phyloP scores from a whole-genome alignment of 306 rosid genomes.

The Malus asiatica region DNA sequence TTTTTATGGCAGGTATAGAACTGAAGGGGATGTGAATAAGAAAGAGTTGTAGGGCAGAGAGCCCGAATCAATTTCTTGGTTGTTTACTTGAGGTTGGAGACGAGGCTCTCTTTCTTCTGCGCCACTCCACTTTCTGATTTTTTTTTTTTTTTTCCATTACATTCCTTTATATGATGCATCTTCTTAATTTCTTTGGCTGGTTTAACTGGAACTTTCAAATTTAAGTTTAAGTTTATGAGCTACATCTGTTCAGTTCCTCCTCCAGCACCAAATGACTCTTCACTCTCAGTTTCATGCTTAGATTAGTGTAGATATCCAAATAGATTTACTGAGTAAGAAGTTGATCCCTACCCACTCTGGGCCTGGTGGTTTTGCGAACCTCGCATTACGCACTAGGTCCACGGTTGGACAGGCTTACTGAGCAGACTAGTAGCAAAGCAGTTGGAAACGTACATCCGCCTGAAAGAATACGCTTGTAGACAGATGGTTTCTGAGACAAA shows the following conservation, averaged over 20 bases:
- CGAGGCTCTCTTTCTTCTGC: neutral
- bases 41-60: slow-evolving; percentile 47
- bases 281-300: neutral
- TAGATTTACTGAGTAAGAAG: no score
- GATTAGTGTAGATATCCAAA: no score
- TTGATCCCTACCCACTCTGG: no score
- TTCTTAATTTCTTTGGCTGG: neutral
- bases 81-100: neutral
- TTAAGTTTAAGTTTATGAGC: no score
- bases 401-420: no score
- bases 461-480: neutral
- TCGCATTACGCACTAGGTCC: no score
- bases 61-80: slow-evolving; percentile 21
- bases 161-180: slow-evolving; percentile 15
- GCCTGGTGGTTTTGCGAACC: no score
- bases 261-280: neutral
- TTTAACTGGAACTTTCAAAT: neutral
- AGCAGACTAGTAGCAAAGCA: no score
- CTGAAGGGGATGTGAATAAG: slow-evolving; percentile 44
- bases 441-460: neutral
- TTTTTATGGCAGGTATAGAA: slow-evolving; percentile 42
- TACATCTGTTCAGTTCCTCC: neutral
- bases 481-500: neutral
- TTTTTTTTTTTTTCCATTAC: neutral
- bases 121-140: neutral